Evolutionary conservation across 192 early-diverging fungal genomes (phyloP), one percentile per base, ranked within the genome.

Genomic region (Coemansia sp.): DNA sequence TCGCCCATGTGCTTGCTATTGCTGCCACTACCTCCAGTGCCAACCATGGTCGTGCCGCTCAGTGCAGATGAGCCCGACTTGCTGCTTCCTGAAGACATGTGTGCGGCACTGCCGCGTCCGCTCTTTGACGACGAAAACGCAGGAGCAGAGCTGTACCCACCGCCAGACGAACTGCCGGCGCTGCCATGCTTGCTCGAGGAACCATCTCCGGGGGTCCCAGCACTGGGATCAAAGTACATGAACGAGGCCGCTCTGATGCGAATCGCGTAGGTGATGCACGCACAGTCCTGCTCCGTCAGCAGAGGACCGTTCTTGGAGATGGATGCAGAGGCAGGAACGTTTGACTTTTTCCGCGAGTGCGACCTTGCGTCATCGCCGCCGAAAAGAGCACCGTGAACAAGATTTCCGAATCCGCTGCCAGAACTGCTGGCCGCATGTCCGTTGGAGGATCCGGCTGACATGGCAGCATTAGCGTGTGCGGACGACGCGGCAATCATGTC

Each of bases 231-330:
- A 28, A 53, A 55, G 54, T 67, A 80, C 68, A 61, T 61, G 65
- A 80, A 80, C 23, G 77, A 80, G 5, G 77, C 77, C 4, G 71
- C 71, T 29, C 77, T 71, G 28, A 80, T 80, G 58, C 72, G 71
- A 34, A 80, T 70, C 6, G 71, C 77, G 34, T 80, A 80, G 45
- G 62, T 80, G 37, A 80, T 80, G 30, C 77, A 80, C 17, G 72
- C 77, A 23, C 77, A 80, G 61, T 80, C 77, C 52, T 80, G 77
- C 72, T 80, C 77, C 0, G 71, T 64, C 37, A 78, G 55, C 60
- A 69, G 61, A 25, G 64, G 31, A 5, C 54, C 52, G 33, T 75
- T 67, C 57, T 73, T 75, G 28, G 55, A 38, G 23, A 41, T 28
- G 15, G 64, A 25, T 1, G 62, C 55, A 53, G 57, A 41, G 30